Conservation (phyloP, 306 rosid genomes). For the Citrullus colocynthis region DNA sequence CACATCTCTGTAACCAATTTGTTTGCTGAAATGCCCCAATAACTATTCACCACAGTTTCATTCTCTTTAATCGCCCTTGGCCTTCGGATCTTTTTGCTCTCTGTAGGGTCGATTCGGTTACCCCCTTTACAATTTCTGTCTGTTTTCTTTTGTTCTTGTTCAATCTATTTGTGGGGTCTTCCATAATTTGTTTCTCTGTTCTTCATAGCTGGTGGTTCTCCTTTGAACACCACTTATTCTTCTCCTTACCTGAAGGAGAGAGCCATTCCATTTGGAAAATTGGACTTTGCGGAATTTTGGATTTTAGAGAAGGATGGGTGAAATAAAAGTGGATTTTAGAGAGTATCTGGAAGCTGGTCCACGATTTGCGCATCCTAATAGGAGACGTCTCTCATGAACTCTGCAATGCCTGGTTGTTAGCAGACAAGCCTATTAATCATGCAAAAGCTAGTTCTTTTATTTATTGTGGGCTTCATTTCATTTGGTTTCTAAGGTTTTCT, state of each 20-base stretch:
- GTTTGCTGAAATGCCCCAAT: neutral
- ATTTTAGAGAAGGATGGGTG: conserved; percentile 1
- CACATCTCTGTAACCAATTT: neutral
- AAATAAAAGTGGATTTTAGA: conserved; percentile 2
- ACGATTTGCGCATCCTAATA: neutral
- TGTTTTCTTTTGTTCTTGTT: neutral
- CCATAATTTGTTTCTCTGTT: neutral
- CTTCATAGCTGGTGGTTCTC: neutral
- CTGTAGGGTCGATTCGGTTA: neutral
- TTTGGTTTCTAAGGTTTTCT: neutral
- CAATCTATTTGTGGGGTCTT: conserved; percentile 1
- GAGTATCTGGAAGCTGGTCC: neutral
- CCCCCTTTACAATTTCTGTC: neutral
- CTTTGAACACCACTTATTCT: neutral
- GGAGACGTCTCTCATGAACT: conserved; percentile 3
- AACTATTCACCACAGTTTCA: neutral
- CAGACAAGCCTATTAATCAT: neutral
- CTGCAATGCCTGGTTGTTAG: conserved; percentile 6
- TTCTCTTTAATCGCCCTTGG: neutral
- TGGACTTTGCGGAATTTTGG: neutral
- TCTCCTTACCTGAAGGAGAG: conserved; percentile 1
- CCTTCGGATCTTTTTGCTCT: neutral
- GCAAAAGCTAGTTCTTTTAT: neutral
- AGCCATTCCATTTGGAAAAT: neutral
- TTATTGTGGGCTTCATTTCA: neutral